Conservation (phyloP, 495 filamentous ascomycete genomes). For the Penicillium daleae region DNA sequence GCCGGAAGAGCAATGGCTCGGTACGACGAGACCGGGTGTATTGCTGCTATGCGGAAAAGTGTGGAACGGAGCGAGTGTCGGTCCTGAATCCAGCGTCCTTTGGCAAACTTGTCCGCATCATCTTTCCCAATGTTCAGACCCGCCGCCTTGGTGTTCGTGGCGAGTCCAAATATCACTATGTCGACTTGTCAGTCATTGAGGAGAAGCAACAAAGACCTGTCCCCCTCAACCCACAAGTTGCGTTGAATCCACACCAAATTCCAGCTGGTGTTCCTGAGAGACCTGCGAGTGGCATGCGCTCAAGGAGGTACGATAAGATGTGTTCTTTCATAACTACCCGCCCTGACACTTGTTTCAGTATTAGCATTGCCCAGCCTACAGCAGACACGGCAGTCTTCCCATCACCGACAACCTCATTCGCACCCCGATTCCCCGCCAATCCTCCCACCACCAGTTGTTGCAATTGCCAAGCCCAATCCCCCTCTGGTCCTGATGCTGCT, state of each 20-base stretch:
- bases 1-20: constrained; percentile 76
- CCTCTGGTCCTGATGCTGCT: constrained; percentile 26
- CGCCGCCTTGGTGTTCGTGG: constrained; percentile 89
- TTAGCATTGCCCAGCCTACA: constrained; percentile 54
- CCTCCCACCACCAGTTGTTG: constrained; percentile 33
- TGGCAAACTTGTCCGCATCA: constrained; percentile 93
- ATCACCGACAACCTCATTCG: constrained; percentile 54
- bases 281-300: constrained; percentile 34
- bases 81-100: constrained; percentile 96
- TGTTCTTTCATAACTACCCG: constrained; percentile 6
- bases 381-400: constrained; percentile 73
- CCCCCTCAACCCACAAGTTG: constrained; percentile 33
- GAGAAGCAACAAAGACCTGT: constrained; percentile 49
- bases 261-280: constrained; percentile 26
- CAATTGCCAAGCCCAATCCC: constrained; percentile 31
- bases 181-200: constrained; percentile 73
- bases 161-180: constrained; percentile 98
- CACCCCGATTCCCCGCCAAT: constrained; percentile 36
- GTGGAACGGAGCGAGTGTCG: constrained; percentile 88
- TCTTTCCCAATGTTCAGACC: constrained; percentile 93
- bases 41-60: constrained; percentile 86
- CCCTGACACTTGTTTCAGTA: constrained; percentile 28
- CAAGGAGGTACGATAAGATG: constrained; percentile 38
- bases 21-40: constrained; percentile 93
- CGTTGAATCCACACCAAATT: constrained; percentile 23